Base-by-base conservation (phyloP, 257 asterid genomes). In the Jacaranda mimosifolia region DNA sequence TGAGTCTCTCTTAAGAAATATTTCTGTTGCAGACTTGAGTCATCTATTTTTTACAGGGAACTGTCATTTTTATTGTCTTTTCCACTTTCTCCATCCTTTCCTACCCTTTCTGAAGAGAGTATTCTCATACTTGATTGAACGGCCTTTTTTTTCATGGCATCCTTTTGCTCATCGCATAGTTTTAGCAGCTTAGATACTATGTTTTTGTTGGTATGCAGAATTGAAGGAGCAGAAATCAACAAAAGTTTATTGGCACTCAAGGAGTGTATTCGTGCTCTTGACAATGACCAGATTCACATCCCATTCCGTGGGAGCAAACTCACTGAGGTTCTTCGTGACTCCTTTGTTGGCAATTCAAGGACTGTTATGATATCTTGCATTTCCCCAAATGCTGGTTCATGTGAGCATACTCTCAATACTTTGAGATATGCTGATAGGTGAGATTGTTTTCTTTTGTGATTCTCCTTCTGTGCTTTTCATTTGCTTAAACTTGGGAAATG, bases 221-320 rank as follows among this genome's bases (percentile, higher is more conserved):
- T 96, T 75, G 99, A 96, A 84, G 99, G 99, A 70, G 99, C 99
- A 80, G 99, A 96, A 86, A 96, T 93, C 76, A 96, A 93, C 89
- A 96, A 92, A 90, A 96, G 98, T 77, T 89, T 96, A 70, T 82
- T 92, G 85, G 97, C 99, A 70, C 91, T 96, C 10, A 93, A 96
- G 87, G 98, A 96, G 84, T 93, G 98, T 78, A 96, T 93, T 39
- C 97, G 98, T 55, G 98, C 98, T 76, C 97, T 96, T 45, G 99
- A 93, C 86, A 96, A 92, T 74, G 98, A 93, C 81, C 98, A 96
- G 84, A 87, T 93, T 80, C 99, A 96, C 83, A 93, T 93, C 79
- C 99, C 99, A 74, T 96, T 96, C 77, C 96, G 97, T 63, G 97
- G 99, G 77, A 93, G 99, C 90, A 96, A 96, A 84, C 92, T 96